phyloP scores from a whole-genome alignment of 2,329 filamentous ascomycete genomes.

The Fusarium falciforme region DNA sequence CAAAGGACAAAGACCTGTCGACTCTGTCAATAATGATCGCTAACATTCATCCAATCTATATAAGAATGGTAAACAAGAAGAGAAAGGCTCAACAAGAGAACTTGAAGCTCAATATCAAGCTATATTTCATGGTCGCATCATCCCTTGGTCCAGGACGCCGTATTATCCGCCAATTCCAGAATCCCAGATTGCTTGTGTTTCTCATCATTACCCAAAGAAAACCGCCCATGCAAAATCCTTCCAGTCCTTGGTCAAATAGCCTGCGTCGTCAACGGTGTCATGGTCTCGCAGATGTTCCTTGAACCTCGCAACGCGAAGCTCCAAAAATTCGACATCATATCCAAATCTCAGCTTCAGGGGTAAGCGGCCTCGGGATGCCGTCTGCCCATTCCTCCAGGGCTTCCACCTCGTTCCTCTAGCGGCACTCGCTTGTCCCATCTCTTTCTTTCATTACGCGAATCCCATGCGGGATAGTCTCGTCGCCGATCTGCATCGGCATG shows the following conservation, averaged over 20 bases:
- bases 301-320: background rate
- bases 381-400: constrained; percentile 52
- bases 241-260: constrained; percentile 14
- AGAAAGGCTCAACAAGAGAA: background rate
- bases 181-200: background rate
- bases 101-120: background rate
- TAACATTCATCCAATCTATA: background rate
- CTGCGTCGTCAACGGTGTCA: background rate
- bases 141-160: constrained; percentile 22
- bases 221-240: background rate
- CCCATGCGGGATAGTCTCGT: constrained; percentile 50
- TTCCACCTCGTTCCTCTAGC: constrained; percentile 46
- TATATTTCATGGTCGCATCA: constrained; percentile 29
- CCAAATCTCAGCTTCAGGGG: constrained; percentile 27
- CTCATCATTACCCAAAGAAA: constrained; percentile 1
- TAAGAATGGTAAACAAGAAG: background rate
- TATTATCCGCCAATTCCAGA: constrained; percentile 9
- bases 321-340: background rate
- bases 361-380: constrained; percentile 54
- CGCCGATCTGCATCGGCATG: constrained; percentile 61
- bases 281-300: background rate
- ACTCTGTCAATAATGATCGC: background rate
- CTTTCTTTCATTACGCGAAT: constrained; percentile 50
- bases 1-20: background rate
- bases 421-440: constrained; percentile 51